These are phyloP conservation scores for Mycena vitilis DNA, from an alignment of 768 basidiomycete species.

Conservation along the genomic window DNA sequence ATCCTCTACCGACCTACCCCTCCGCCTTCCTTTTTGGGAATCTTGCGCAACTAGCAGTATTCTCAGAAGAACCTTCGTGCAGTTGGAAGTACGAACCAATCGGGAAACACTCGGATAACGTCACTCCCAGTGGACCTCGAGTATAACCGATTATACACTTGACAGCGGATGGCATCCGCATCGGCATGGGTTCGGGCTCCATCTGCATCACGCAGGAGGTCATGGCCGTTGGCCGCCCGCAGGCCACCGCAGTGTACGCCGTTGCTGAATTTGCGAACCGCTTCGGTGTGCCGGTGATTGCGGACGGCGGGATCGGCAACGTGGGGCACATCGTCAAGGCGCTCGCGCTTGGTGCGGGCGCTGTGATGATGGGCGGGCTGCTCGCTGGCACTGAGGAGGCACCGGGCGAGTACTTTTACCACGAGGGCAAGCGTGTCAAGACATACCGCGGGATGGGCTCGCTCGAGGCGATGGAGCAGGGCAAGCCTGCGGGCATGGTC, in stretches of 20 bases:
- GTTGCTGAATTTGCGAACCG: constrained; percentile 93
- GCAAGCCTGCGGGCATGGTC: constrained; percentile 55
- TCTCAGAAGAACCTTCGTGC: no score
- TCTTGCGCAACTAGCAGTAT: no score
- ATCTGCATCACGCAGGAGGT: constrained; percentile 99
- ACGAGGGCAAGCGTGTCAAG: constrained; percentile 99
- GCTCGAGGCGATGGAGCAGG: constrained; percentile 92
- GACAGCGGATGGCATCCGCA: constrained; percentile 91
- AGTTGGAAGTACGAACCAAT: no score
- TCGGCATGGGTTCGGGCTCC: constrained; percentile 98
- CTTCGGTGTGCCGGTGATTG: constrained; percentile 96
- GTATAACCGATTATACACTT: no score
- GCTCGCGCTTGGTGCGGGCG: constrained; percentile 90
- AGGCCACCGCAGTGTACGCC: constrained; percentile 96
- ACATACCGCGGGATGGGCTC: constrained; percentile 99
- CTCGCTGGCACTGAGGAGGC: constrained; percentile 97
- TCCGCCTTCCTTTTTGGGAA: no score
- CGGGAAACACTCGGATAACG: no score
- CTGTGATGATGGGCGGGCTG: constrained; percentile 99
- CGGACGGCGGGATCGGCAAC: constrained; percentile 95
- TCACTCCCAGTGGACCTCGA: no score
- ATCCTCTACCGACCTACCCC: no score
- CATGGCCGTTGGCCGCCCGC: constrained; percentile 98
- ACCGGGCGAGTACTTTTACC: constrained; percentile 99
- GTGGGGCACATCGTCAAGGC: constrained; percentile 99